Conservation (phyloP, 2,329 filamentous ascomycete genomes). For the Cryphonectria nitschkei region DNA sequence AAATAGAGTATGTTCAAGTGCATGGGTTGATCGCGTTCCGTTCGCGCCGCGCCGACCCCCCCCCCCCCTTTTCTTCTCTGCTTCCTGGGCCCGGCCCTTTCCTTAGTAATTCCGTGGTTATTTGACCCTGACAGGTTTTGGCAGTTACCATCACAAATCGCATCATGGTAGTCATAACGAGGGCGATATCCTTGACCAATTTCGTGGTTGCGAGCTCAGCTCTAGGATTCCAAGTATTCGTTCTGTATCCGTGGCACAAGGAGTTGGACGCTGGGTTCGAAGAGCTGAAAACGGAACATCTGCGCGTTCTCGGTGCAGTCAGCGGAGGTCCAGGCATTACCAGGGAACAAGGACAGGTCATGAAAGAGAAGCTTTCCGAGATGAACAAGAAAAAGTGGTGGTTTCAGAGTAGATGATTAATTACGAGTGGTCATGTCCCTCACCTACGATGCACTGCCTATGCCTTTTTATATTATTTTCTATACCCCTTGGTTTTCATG, state of each 20-base stretch:
- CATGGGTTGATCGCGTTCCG: background rate
- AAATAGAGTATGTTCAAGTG: background rate
- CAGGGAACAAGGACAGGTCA: background rate
- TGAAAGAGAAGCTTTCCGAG: constrained; percentile 1
- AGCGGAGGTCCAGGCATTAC: background rate
- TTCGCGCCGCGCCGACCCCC: too few species aligned
- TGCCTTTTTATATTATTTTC: too few species aligned
- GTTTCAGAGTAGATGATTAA: background rate
- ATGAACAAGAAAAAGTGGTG: background rate
- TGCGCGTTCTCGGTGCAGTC: constrained; percentile 41
- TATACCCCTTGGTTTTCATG: background rate
- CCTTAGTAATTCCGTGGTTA: background rate
- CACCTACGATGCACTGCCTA: background rate
- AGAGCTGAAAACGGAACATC: constrained; percentile 61
- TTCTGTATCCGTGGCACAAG: constrained; percentile 73
- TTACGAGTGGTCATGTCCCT: background rate
- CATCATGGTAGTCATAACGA: constrained; percentile 38
- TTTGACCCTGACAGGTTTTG: background rate
- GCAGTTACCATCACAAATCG: background rate
- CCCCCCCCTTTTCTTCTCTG: too few species aligned
- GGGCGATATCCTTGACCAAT: constrained; percentile 63
- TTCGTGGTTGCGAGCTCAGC: constrained; percentile 68
- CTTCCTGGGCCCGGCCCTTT: too few species aligned
- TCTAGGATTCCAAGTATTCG: constrained; percentile 68
- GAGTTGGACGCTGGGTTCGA: constrained; percentile 66